Evolutionary conservation across 2,329 filamentous ascomycete genomes (phyloP).

Genomic region (Tricladium varicosporioides): DNA sequence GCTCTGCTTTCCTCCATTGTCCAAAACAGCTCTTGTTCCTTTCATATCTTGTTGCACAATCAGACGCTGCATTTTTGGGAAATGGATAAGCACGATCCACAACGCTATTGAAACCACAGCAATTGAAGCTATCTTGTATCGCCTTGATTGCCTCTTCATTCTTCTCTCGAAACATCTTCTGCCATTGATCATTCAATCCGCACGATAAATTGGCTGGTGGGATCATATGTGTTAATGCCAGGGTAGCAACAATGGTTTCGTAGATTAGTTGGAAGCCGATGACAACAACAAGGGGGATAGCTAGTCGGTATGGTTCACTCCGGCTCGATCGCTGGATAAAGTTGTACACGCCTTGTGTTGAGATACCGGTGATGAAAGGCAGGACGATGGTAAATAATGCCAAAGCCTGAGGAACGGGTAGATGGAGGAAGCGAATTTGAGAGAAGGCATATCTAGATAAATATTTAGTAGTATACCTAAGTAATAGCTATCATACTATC

Average conservation of each 20-base stretch:
- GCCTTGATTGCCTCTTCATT: constrained; percentile 49
- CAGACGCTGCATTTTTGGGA: constrained; percentile 28
- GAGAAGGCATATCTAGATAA: constrained; percentile 28
- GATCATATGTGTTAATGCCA: constrained; percentile 31
- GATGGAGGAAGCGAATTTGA: constrained; percentile 28
- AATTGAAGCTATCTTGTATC: constrained; percentile 65
- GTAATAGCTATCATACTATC: too few species aligned
- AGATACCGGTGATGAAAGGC: constrained; percentile 30
- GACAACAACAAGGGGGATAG: constrained; percentile 29
- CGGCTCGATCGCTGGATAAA: constrained; percentile 23
- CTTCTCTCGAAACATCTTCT: constrained; percentile 48
- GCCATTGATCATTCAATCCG: constrained; percentile 56
- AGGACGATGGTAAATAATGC: constrained; percentile 30
- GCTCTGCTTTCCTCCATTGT: constrained; percentile 56
- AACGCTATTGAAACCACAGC: constrained; percentile 61
- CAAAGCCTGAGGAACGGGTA: constrained; percentile 32
- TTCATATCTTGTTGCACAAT: constrained; percentile 40
- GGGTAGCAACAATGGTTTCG: constrained; percentile 32
- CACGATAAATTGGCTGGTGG: constrained; percentile 42
- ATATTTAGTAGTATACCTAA: neutral
- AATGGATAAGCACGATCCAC: constrained; percentile 65
- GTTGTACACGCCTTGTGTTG: constrained; percentile 23
- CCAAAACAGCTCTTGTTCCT: constrained; percentile 47
- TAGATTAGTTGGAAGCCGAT: constrained; percentile 33
- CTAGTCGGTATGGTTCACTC: constrained; percentile 26